These are phyloP conservation scores for Aegle marmelos DNA, from an alignment of 345 rosid genomes.

Conservation along the genomic window DNA sequence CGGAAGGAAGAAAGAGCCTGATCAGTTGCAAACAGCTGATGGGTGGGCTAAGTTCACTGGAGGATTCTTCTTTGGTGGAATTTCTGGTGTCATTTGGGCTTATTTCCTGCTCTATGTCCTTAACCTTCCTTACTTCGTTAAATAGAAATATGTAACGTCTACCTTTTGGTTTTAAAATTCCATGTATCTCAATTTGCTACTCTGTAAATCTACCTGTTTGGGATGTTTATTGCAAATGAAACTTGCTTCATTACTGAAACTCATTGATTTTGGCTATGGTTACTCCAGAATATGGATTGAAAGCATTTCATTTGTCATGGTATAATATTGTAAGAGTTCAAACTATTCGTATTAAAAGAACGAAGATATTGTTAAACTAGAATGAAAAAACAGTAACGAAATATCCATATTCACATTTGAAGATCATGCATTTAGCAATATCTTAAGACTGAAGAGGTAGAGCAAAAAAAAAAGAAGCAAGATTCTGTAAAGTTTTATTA, in stretches of 20 bases:
- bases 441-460: no score
- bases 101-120: slow-evolving; percentile 82
- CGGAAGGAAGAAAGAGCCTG: slow-evolving; percentile 92
- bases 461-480: no score
- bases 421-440: neutral
- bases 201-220: slow-evolving; percentile 5
- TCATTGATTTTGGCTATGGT: neutral
- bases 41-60: slow-evolving; percentile 94
- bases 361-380: neutral
- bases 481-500: no score
- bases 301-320: neutral
- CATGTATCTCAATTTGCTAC: slow-evolving; percentile 3
- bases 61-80: slow-evolving; percentile 95
- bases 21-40: slow-evolving; percentile 87
- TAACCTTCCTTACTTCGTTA: slow-evolving; percentile 84
- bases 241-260: neutral
- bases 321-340: neutral
- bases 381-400: neutral
- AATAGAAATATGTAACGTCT: slow-evolving; percentile 31
- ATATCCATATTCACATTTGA: neutral
- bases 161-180: neutral
- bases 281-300: neutral
- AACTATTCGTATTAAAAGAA: neutral
- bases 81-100: slow-evolving; percentile 95
- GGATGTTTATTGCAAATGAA: slow-evolving; percentile 7